Evolutionary conservation across 2,329 filamentous ascomycete species (phyloP), one percentile per base, ranked within the genome.

Genomic region (Neurospora sp.): DNA sequence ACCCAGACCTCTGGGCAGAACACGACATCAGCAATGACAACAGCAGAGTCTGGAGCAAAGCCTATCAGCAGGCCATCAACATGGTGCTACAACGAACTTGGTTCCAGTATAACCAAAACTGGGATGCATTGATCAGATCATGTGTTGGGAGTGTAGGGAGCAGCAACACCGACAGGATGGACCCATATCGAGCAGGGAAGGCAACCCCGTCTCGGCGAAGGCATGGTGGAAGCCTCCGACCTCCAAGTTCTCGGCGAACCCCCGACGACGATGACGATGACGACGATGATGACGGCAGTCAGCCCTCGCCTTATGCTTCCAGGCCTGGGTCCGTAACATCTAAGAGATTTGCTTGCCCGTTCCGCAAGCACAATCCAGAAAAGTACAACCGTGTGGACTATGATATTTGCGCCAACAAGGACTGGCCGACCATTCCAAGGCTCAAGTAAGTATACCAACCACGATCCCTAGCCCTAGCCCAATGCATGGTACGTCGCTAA

Each of bases 341-440:
- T 2, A 75, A 74, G 66, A 71, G 62, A 42, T 75, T 74, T 43
- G 74, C 74, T 4, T 76, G 75, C 42, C 75, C 74, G 6, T 76
- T 72, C 38, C 72, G 73, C 4, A 76, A 76, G 38, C 74, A 74
- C 36, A 71, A 74, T 43, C 75, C 75, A 1, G 40, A 58, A 4
- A 72, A 68, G 5, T 75, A 74, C 71, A 75, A 73, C 69, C 68
- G 74, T 17, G 70, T 70, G 13, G 72, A 73, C 5, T 72, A 75
- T 38, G 72, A 75, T n/a, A 69, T 75, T 0, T 76, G 74, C 40
- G 68, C 74, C 0, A 62, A 74, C 15, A 69, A 72, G 33, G 71
- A 70, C 1, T 76, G 74, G 74, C 67, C 71, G 1, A 72, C 73
- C 1, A 74, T 76, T 19, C 73, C 74, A 1, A 72, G 74, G 42